Evolutionary conservation across 2,329 filamentous ascomycete species (phyloP), one percentile per base, ranked within the genome.

Genomic region (Claviceps arundinis): DNA sequence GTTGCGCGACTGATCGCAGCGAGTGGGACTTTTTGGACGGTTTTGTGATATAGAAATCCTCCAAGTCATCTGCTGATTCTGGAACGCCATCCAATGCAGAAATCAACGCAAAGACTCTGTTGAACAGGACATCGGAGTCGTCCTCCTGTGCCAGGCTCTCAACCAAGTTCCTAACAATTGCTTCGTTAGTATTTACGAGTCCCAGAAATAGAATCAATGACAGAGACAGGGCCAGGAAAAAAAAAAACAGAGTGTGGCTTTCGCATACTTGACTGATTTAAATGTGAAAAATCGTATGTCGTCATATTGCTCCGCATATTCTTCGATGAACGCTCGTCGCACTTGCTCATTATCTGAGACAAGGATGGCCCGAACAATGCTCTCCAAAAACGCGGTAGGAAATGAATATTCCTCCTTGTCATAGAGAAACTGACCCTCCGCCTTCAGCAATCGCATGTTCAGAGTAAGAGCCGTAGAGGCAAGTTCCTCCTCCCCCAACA

Each of bases 211-310:
- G 14, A 43, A 13, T 22, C 19, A 11, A 24, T 24, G 4, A 11
- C n/a, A 22, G 4, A 17, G 37, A 14, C 3, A 34, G 8, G 5
- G 1, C 2, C 7, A 11, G n/a, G 3, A 8, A 24, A 48, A 19
- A 48, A 19, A 24, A 22, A 22, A 11, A 5, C 5, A 8, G 6
- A 26, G 6, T 22, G 22, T 14, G 30, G 16, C 2, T 16, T n/a
- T 14, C 8, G 19, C 48, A 17, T 77, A 88, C 84, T 79, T 79
- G 59, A 95, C 72, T 14, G 80, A 78, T 60, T 82, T 76, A 63
- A 95, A 87, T 0, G 89, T 88, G 65, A 86, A 89, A 65, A 84
- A 95, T 57, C 88, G 78, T 55, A 96, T 75, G 66, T 97, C 93
- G 61, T 93, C 86, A 63, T 84, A 89, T 65, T 84, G 76, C 64